These are phyloP conservation scores for Syzygium syzygioides DNA, from an alignment of 441 rosid species.

Conservation along the genomic window DNA sequence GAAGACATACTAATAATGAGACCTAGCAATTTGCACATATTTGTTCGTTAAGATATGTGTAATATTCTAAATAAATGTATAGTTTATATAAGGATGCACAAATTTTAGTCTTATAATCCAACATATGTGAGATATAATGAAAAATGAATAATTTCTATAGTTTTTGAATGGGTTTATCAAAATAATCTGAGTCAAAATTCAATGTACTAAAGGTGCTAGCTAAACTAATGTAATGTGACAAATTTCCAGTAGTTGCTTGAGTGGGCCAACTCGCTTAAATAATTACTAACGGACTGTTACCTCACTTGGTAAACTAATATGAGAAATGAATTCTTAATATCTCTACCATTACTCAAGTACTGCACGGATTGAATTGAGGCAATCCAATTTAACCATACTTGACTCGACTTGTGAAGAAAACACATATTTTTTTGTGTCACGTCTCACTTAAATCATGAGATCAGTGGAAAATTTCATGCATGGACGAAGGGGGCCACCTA, in stretches of 20 bases:
- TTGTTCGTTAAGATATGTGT: not conserved
- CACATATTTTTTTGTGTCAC: not conserved
- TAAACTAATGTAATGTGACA: not conserved
- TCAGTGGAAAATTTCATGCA: not conserved
- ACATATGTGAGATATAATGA: not conserved
- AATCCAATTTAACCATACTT: not conserved
- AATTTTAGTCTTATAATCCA: not conserved
- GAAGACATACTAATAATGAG: too few species aligned
- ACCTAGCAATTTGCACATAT: not conserved
- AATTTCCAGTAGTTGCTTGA: not conserved
- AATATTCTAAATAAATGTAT: not conserved
- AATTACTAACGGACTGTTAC: not conserved
- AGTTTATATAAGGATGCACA: not conserved
- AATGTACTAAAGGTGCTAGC: not conserved
- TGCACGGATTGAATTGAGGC: not conserved
- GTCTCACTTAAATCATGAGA: not conserved
- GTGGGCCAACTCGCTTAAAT: not conserved
- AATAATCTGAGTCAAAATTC: not conserved
- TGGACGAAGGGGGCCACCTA: not conserved
- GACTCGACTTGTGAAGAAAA: not conserved
- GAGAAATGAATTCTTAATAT: not conserved
- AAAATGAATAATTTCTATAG: not conserved
- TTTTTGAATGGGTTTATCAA: not conserved
- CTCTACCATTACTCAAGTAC: not conserved
- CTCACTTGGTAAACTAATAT: not conserved